Conservation (phyloP, 805 yeast genomes). For the Myxozyma udenii region DNA sequence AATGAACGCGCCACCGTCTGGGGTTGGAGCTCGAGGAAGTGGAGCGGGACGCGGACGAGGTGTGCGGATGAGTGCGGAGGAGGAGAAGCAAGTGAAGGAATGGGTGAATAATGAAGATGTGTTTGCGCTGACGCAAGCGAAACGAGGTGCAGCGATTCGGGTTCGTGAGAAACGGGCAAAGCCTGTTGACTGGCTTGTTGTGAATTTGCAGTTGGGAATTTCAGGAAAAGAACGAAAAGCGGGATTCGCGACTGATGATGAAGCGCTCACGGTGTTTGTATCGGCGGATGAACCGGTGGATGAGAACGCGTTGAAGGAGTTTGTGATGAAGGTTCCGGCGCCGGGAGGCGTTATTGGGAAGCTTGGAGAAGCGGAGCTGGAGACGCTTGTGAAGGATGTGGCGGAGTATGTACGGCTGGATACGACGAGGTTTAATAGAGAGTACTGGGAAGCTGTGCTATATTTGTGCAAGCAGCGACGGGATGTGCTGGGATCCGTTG, state of each 20-base stretch:
- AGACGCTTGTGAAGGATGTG: conserved; percentile 15
- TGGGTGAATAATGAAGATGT: conserved; percentile 37
- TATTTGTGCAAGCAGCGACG: not conserved
- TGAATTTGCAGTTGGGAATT: conserved; percentile 22
- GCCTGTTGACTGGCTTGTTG: conserved; percentile 33
- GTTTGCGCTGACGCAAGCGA: conserved; percentile 35
- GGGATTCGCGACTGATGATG: conserved; percentile 3
- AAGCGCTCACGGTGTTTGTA: not conserved
- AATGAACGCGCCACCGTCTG: not conserved
- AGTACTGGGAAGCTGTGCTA: conserved; percentile 30
- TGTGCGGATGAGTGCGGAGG: conserved; percentile 11
- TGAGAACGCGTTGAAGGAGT: conserved; percentile 2
- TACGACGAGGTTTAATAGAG: conserved; percentile 12
- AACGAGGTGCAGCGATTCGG: conserved; percentile 36
- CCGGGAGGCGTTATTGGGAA: conserved; percentile 27
- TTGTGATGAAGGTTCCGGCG: conserved; percentile 24
- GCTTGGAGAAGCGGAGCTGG: conserved; percentile 20
- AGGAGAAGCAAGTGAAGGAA: conserved; percentile 14
- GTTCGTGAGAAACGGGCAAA: conserved; percentile 32
- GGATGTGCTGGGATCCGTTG: conserved; percentile 3
- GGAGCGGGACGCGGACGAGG: not conserved
- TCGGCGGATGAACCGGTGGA: conserved; percentile 3
- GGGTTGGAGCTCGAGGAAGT: not conserved
- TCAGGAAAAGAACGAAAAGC: conserved; percentile 23
- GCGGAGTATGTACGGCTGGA: conserved; percentile 15